These are phyloP conservation scores for Tetracentron sinense DNA, from an alignment of 164 flowering plant genomes.

Conservation along the genomic window DNA sequence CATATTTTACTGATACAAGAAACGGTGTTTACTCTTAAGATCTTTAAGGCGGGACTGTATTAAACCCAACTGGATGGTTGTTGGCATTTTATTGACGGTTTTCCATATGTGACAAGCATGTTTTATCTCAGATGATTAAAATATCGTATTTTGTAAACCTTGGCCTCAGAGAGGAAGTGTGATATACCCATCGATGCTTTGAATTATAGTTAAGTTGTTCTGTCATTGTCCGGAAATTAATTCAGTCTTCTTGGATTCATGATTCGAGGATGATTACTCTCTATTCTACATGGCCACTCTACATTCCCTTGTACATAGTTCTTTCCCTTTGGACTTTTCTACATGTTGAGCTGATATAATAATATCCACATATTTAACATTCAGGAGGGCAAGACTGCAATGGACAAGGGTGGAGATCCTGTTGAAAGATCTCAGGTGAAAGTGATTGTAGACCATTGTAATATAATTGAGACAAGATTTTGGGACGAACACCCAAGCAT, in stretches of 20 bases:
- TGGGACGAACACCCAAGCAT: constrained; percentile 58
- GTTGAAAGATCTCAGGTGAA: constrained; percentile 22
- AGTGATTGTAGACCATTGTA: constrained; percentile 43
- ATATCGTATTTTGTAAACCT: too few relatives aligned
- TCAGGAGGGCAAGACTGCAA: constrained; percentile 30
- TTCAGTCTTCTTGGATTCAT: background rate
- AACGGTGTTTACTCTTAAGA: too few relatives aligned
- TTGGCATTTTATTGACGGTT: too few relatives aligned
- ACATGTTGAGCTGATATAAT: background rate
- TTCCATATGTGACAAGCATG: too few relatives aligned
- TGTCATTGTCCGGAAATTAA: background rate
- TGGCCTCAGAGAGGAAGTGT: too few relatives aligned
- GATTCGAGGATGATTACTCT: background rate
- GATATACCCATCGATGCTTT: background rate
- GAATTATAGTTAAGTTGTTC: background rate
- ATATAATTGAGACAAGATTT: constrained; percentile 51
- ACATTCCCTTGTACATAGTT: background rate
- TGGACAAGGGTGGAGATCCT: constrained; percentile 20
- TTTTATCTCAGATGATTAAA: too few relatives aligned
- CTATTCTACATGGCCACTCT: too few relatives aligned
- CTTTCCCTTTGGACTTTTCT: background rate
- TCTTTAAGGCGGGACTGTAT: too few relatives aligned
- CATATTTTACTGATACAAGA: too few relatives aligned
- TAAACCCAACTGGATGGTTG: too few relatives aligned
- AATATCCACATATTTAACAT: background rate